Conservation (phyloP, 2,329 filamentous ascomycete species). For the Karstenula rhodostoma region DNA sequence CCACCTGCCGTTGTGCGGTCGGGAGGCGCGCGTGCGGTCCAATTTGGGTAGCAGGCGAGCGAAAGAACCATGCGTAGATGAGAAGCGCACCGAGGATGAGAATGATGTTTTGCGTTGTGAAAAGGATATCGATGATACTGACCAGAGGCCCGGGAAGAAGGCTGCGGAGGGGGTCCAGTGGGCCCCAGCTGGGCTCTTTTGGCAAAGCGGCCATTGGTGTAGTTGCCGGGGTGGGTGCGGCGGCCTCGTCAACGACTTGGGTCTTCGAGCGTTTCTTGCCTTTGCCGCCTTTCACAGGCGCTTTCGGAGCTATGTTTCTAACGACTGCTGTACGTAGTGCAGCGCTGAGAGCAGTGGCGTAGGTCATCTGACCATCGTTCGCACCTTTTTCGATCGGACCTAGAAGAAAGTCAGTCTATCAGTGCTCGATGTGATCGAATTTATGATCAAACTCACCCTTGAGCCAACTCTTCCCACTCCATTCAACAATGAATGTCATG, state of each 20-base stretch:
- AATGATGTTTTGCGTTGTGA: slow-evolving; percentile 80
- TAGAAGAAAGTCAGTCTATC: slow-evolving; percentile 48
- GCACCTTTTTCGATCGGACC: slow-evolving; percentile 96
- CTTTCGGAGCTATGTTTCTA: slow-evolving; percentile 61
- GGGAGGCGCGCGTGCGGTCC: slow-evolving; percentile 44
- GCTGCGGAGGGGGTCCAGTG: slow-evolving; percentile 78
- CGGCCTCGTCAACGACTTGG: slow-evolving; percentile 55
- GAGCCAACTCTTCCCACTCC: slow-evolving; percentile 97
- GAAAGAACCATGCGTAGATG: slow-evolving; percentile 46
- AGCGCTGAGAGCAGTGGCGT: slow-evolving; percentile 81
- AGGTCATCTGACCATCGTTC: slow-evolving; percentile 85
- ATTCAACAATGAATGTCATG: slow-evolving; percentile 90
- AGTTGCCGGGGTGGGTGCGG: slow-evolving; percentile 35
- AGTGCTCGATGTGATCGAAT: background rate
- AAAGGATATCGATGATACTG: slow-evolving; percentile 73
- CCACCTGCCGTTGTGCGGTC: slow-evolving; percentile 73
- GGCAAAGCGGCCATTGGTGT: slow-evolving; percentile 29
- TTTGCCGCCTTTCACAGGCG: slow-evolving; percentile 56
- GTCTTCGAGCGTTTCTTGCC: slow-evolving; percentile 67
- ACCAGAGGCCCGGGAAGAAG: slow-evolving; percentile 71
- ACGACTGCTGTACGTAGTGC: slow-evolving; percentile 77
- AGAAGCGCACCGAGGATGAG: slow-evolving; percentile 71
- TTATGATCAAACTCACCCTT: slow-evolving; percentile 70
- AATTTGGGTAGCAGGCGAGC: slow-evolving; percentile 36
- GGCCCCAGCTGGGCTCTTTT: slow-evolving; percentile 68